Base-by-base conservation (phyloP, 208 protist genomes). In the Leishmania amazonensis region DNA sequence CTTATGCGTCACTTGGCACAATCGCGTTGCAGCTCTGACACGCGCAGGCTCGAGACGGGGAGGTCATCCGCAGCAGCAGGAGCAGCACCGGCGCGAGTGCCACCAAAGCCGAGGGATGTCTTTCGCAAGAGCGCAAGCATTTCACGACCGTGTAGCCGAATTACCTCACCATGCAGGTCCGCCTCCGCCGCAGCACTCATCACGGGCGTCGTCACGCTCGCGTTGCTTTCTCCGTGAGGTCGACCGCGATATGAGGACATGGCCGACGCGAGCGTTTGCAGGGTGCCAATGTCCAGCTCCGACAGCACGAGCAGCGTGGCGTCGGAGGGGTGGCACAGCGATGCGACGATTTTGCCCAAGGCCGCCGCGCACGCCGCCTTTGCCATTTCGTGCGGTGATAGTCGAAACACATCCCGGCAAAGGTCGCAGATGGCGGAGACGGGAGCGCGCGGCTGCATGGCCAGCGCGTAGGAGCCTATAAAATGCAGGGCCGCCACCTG, bases 281-380 rank as follows among this genome's bases (percentile, higher is more conserved):
- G 67, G 47, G 71, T 74, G 28, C 60, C 75, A 11, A 90, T 28
- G 19, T 88, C 81, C 21, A 76, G 47, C 24, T 88, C 78, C 47
- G 75, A 76, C 38, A 87, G 21, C 28, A 80, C 53, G 3, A 57
- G 57, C 74, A 86, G 42, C 2, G 45, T 81, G 21, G 81, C 76
- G 3, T 76, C 79, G 38, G 76, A 71, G 60, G 77, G 28, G 38
- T 76, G 51, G 74, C 58, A 81, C 31, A 91, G 68, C 28, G 81
- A 47, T 35, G 67, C 75, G 6, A 84, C 86, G 0, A 90, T 54
- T 6, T 81, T 79, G 6, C 71, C 70, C 24, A 97, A 78, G 82
- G 95, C 90, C 0, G 94, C 79, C 1, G 94, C 90, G 77, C 89
- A 89, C 1, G 94, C 91, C 62, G 94, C 92, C 83, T 96, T 97